phyloP scores from a whole-genome alignment of 306 rosid species.

The Fagus crenata region DNA sequence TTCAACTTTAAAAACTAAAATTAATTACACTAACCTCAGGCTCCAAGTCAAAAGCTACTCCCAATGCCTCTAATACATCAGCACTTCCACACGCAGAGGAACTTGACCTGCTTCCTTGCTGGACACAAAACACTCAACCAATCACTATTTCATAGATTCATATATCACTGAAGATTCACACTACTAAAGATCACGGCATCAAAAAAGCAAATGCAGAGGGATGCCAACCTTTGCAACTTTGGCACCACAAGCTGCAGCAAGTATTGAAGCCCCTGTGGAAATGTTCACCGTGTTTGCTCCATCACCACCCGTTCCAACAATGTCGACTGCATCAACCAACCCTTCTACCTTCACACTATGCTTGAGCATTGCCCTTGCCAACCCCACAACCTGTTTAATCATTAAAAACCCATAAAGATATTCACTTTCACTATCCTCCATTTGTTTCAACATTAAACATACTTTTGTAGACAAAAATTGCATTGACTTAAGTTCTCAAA shows the following conservation, averaged over 20 bases:
- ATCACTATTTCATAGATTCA: background rate
- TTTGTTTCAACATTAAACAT: background rate
- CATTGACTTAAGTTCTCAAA: no score
- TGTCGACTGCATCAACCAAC: slow-evolving; percentile 76
- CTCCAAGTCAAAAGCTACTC: slow-evolving; percentile 68
- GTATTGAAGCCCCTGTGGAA: slow-evolving; percentile 86
- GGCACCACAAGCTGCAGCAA: slow-evolving; percentile 95
- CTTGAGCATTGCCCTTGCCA: slow-evolving; percentile 84
- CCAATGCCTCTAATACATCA: slow-evolving; percentile 85
- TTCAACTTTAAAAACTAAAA: background rate
- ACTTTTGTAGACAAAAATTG: no score
- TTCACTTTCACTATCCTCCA: background rate
- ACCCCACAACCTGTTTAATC: slow-evolving; percentile 68
- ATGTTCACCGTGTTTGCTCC: slow-evolving; percentile 94
- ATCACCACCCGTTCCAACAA: slow-evolving; percentile 95
- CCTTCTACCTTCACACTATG: slow-evolving; percentile 75
- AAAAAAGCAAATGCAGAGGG: background rate
- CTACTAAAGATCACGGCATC: background rate
- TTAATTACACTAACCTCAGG: slow-evolving; percentile 55
- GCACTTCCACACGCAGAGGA: slow-evolving; percentile 99
- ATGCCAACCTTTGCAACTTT: slow-evolving; percentile 82
- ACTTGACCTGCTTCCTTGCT: slow-evolving; percentile 97
- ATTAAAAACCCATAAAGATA: slow-evolving; percentile 21
- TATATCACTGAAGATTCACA: background rate
- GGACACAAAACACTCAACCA: slow-evolving; percentile 20